Evolutionary conservation across 1,284 basidiomycete genomes (phyloP).

Genomic region (Psilocybe mexicana): DNA sequence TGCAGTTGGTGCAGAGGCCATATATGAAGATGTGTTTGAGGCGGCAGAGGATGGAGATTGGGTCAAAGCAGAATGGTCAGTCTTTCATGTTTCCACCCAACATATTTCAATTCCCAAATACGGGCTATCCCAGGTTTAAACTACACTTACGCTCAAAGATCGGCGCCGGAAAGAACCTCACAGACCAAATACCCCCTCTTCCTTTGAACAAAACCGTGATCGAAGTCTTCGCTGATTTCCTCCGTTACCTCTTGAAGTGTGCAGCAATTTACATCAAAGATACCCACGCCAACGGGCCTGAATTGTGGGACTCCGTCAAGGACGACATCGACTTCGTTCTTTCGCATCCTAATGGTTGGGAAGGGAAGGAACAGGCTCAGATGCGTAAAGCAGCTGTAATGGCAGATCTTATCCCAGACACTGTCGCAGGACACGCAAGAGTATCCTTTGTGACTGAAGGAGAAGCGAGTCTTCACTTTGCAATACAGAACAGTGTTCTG

Average conservation of each 20-base stretch:
- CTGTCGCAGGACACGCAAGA: constrained; percentile 21
- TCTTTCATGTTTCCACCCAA: not conserved
- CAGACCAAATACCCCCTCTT: constrained; percentile 28
- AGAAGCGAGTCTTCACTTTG: constrained; percentile 44
- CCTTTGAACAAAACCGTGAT: constrained; percentile 42
- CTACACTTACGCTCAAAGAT: constrained; percentile 5
- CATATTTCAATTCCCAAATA: constrained; percentile 14
- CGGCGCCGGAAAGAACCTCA: constrained; percentile 3
- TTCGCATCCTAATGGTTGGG: constrained; percentile 31
- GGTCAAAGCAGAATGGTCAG: constrained; percentile 20
- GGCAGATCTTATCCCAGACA: constrained; percentile 24
- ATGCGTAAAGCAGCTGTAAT: constrained; percentile 28
- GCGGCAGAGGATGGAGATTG: constrained; percentile 14
- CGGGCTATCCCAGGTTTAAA: constrained; percentile 7
- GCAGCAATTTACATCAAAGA: constrained; percentile 47
- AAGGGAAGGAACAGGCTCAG: constrained; percentile 27
- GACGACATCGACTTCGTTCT: constrained; percentile 23
- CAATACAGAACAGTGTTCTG: constrained; percentile 33
- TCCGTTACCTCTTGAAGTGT: constrained; percentile 47
- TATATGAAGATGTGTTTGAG: constrained; percentile 14
- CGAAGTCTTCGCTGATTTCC: constrained; percentile 46
- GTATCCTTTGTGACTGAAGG: constrained; percentile 45
- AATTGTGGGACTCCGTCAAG: constrained; percentile 27
- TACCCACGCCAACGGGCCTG: constrained; percentile 42
- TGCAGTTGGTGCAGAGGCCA: constrained; percentile 19